Evolutionary conservation across 768 basidiomycete species (phyloP), one percentile per base, ranked within the genome.

Genomic region (Boletellus sp.): DNA sequence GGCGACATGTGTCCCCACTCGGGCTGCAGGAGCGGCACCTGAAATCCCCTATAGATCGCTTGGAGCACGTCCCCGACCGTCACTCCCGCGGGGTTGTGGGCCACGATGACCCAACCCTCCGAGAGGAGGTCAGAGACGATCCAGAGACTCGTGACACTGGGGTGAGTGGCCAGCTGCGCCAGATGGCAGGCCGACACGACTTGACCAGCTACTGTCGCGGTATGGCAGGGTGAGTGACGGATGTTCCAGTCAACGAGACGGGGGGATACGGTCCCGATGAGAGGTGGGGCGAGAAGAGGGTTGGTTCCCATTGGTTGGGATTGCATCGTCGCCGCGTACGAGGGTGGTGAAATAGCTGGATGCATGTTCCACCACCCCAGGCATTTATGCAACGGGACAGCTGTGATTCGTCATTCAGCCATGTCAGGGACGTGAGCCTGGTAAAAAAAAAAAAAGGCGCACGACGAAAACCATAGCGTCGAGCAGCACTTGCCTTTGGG

Each of bases 41-140:
- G 65, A 20, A 80, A 57, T 31, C 68, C 65, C 12, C 53, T 42
- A 60, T 75, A 68, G 39, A 83, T 77, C n/a, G 74, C 72, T 2
- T 68, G 48, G 4, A 84, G 63, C 19, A 83, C 70, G 40, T 84
- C 77, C n/a, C 61, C 62, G 47, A 84, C 59, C 2, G 80, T 83
- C 36, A 84, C 74, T 9, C 76, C 77, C 0, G 59, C 57, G 7
- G 70, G 64, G 55, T 76, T 78, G n/a, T 61, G 55, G 9, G 68
- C 70, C 10, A 68, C 53, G 26, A 78, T 73, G 5, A 62, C 61
- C 76, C 78, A 80, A 10, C 67, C 52, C 41, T 64, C 70, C 10
- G 70, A 72, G 19, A 78, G 70, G 50, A 81, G 58, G 24, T 74
- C 79, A 50, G 78, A 82, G 10, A 66, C 59, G 48, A 84, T 52